Conservation (phyloP, 768 basidiomycete species). For the Mycena kentingensis region DNA sequence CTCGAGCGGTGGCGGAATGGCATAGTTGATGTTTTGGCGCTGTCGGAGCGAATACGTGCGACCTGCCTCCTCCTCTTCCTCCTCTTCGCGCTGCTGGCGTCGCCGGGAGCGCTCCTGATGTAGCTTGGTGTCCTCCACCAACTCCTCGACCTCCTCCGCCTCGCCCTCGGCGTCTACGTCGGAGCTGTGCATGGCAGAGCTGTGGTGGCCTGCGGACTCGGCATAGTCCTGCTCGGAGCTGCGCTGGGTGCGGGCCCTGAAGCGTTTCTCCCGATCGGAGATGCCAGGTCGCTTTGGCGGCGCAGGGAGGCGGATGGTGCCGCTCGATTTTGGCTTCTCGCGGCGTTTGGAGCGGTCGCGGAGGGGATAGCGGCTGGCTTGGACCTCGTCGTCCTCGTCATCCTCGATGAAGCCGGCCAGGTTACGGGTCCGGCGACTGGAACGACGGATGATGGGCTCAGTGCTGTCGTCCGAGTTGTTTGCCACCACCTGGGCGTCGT, state of each 20-base stretch:
- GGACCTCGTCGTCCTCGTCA: slow-evolving; percentile 46
- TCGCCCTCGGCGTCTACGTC: slow-evolving; percentile 37
- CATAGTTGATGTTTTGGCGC: slow-evolving; percentile 73
- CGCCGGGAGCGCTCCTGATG: slow-evolving; percentile 40
- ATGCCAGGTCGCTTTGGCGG: slow-evolving; percentile 15
- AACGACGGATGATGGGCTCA: slow-evolving; percentile 21
- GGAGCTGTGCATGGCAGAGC: slow-evolving; percentile 43
- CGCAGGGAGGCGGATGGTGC: slow-evolving; percentile 17
- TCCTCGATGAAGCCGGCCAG: slow-evolving; percentile 41
- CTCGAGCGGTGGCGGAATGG: slow-evolving; percentile 79
- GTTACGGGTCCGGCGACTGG: slow-evolving; percentile 23
- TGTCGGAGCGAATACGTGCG: slow-evolving; percentile 68
- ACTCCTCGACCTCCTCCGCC: slow-evolving; percentile 37
- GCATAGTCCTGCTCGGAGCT: slow-evolving; percentile 43
- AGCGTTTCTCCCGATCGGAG: slow-evolving; percentile 34
- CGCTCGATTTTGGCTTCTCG: slow-evolving; percentile 15
- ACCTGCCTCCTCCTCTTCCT: slow-evolving; percentile 49
- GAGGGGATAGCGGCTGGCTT: slow-evolving; percentile 36
- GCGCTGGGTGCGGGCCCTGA: slow-evolving; percentile 55
- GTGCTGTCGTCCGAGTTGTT: slow-evolving; percentile 25
- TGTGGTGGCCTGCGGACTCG: slow-evolving; percentile 56
- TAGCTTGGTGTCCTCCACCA: slow-evolving; percentile 35
- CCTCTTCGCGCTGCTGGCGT: slow-evolving; percentile 36
- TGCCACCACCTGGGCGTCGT: slow-evolving; percentile 20
- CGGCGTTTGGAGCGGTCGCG: slow-evolving; percentile 42